These are phyloP conservation scores for Spiraea crenata DNA, from an alignment of 331 rosid species.

Conservation along the genomic window DNA sequence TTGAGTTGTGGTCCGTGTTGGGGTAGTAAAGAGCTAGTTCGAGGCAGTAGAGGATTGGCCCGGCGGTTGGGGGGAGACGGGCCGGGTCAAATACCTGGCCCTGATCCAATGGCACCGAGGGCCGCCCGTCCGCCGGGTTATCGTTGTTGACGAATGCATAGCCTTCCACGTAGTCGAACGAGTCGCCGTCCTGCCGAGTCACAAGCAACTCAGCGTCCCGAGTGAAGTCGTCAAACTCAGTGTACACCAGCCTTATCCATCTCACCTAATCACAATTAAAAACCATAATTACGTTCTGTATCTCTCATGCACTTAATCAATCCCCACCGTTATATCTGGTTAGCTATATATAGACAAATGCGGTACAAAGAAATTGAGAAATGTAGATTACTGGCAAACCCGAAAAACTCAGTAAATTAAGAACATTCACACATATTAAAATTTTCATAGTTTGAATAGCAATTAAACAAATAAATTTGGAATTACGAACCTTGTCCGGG, in stretches of 20 bases:
- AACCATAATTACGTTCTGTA: slow-evolving; percentile 9
- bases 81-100: slow-evolving; percentile 43
- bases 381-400: too few relatives aligned
- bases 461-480: neutral
- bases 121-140: slow-evolving; percentile 59
- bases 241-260: slow-evolving; percentile 79
- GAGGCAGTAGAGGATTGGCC: slow-evolving; percentile 73
- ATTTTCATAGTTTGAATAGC: neutral
- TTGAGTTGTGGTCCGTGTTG: slow-evolving; percentile 33
- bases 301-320: slow-evolving; percentile 16
- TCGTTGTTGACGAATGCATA: slow-evolving; percentile 66
- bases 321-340: neutral
- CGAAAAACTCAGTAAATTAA: too few relatives aligned
- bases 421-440: too few relatives aligned
- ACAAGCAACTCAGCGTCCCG: slow-evolving; percentile 74
- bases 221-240: slow-evolving; percentile 59
- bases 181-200: slow-evolving; percentile 37
- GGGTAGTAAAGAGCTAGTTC: slow-evolving; percentile 67
- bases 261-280: slow-evolving; percentile 54
- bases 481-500: slow-evolving; percentile 58
- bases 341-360: neutral
- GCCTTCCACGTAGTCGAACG: slow-evolving; percentile 91
- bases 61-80: slow-evolving; percentile 40
- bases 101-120: slow-evolving; percentile 51
- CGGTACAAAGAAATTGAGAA: neutral